A percentile compares a stretch with the other conserved stretches of the same genome.
Conservation (phyloP, 345 rosid species). For the Brassica juncea region DNA sequence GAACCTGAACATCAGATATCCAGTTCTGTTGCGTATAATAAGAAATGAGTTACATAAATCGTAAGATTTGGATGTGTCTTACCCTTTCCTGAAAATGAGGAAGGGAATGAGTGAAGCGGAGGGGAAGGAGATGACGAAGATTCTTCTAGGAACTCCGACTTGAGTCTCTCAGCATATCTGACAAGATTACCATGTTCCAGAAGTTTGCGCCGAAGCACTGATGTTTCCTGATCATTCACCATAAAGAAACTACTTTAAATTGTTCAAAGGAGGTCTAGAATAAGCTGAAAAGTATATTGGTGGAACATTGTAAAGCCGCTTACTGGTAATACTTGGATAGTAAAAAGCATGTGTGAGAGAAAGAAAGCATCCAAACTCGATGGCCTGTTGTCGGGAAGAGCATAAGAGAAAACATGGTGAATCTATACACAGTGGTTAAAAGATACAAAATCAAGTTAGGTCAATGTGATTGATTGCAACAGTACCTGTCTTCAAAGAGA, state of each 20-base stretch:
- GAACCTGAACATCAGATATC: constrained; percentile 47
- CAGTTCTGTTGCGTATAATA: neutral
- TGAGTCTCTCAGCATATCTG: constrained; percentile 70
- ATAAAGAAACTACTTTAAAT: neutral
- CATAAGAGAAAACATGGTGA: constrained; percentile 10
- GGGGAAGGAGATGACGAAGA: constrained; percentile 56
- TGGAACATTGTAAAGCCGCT: constrained; percentile 40
- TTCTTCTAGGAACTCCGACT: constrained; percentile 58
- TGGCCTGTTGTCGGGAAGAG: constrained; percentile 52
- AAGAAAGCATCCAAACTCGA: constrained; percentile 85
- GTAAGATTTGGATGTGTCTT: constrained; percentile 40
- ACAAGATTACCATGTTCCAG: constrained; percentile 63
- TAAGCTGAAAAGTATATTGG: neutral
- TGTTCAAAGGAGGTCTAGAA: neutral
- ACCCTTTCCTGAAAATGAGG: constrained; percentile 63
- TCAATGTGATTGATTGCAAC: constrained; percentile 8
- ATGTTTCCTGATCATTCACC: constrained; percentile 57
- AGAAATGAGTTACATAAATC: neutral
- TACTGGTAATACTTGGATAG: constrained; percentile 81
- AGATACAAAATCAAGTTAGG: neutral
- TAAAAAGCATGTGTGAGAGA: constrained; percentile 67
- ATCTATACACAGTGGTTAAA: neutral
- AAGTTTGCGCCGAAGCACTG: constrained; percentile 61
- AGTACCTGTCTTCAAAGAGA: constrained; percentile 73
- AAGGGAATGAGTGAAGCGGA: constrained; percentile 50